Base-by-base conservation (phyloP, 2,329 filamentous ascomycete genomes). In the Metarhizium album region DNA sequence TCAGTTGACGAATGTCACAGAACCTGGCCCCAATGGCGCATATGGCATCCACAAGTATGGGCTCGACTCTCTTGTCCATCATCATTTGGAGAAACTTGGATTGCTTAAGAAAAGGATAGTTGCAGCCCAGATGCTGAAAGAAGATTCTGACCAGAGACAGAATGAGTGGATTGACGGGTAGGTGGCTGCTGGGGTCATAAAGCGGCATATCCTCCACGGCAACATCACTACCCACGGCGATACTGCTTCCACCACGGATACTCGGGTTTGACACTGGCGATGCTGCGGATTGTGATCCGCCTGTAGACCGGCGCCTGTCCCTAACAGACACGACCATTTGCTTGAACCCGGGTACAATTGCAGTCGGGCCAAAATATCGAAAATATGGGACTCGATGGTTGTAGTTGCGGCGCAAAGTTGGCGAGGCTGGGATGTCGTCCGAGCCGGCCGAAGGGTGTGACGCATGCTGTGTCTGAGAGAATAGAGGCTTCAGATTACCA, bases 281-380 rank as follows among this genome's bases (percentile, higher is more conserved):
- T 0, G 73, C 69, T 8, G 67, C 72, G 0, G 81, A 79, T 45
- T 79, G 76, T 18, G 80, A 83, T 47, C 74, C 75, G 6, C 69
- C 73, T 8, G 74, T 76, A 48, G 82, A 82, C 23, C 76, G 75
- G 23, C 82, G 76, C 53, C 81, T 74, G 53, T 85, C 82, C 52
- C 83, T 78, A 29, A 90, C 80, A 49, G 85, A 83, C 52, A 86
- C 83, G 24, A 94, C 87, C 87, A 94, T 94, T 65, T 94, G 88
- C 67, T 94, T 94, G 70, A 90, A 94, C 22, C 89, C 89, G 1
- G 89, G 89, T 48, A 93, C 87, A 61, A 95, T 95, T 55, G 89
- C 90, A 1, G 90, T 95, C 0, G 88, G 87, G 0, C 89, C 90
- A 63, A 95, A 93, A 67, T 93, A 95, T 53, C 90, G 77, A 60